Conservation (phyloP, 208 protist species). For the Herpetomonas samuelpessoai region DNA sequence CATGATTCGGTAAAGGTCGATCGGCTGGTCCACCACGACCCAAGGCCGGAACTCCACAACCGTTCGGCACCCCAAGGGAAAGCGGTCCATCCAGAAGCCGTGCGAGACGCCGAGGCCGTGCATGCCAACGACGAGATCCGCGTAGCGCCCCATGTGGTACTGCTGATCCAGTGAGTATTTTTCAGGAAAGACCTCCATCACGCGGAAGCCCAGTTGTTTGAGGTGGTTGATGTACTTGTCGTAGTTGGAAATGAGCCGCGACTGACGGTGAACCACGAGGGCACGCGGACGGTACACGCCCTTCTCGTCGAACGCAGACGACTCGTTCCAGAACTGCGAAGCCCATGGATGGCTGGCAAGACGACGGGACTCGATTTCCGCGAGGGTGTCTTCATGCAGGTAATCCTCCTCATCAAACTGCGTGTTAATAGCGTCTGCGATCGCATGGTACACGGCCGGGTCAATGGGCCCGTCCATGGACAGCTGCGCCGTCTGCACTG, state of each 20-base stretch:
- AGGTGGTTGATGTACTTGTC: neutral
- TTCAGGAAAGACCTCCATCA: constrained; percentile 21
- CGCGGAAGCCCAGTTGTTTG: constrained; percentile 21
- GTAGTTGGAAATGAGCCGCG: constrained; percentile 5
- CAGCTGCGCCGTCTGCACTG: neutral
- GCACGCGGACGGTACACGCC: constrained; percentile 5
- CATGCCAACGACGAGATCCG: constrained; percentile 29
- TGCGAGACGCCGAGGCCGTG: constrained; percentile 28
- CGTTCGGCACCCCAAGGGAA: constrained; percentile 2
- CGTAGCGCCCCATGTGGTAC: constrained; percentile 22
- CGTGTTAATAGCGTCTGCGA: neutral
- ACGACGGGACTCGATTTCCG: constrained; percentile 6
- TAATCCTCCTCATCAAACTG: neutral
- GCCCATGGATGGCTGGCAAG: constrained; percentile 5
- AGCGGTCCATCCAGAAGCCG: constrained; percentile 24
- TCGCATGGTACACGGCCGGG: neutral
- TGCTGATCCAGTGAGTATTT: constrained; percentile 16
- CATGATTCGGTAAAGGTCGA: constrained; percentile 11
- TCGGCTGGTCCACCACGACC: constrained; percentile 5
- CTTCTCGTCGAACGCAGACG: neutral
- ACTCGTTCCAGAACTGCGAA: neutral
- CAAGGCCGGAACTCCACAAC: constrained; percentile 22
- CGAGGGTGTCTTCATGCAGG: neutral
- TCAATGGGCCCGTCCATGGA: neutral
- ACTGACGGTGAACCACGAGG: constrained; percentile 4